Conservation (phyloP, 176 grass and related monocot genomes). For the Neostapfia colusana region DNA sequence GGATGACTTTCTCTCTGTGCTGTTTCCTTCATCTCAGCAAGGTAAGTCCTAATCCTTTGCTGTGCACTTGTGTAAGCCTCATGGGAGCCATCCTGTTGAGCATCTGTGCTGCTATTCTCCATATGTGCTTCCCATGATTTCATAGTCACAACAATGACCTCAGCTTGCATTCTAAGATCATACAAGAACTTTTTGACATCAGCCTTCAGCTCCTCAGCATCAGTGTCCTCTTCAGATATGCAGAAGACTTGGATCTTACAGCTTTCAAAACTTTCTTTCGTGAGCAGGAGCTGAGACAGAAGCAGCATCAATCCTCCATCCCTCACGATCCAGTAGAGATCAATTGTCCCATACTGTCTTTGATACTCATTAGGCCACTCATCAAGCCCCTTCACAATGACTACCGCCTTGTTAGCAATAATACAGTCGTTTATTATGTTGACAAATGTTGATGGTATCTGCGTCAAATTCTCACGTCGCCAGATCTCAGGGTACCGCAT, state of each 20-base stretch:
- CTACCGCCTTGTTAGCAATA: conserved; percentile 96
- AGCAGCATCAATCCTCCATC: conserved; percentile 97
- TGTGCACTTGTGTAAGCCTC: conserved; percentile 86
- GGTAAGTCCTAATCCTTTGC: conserved; percentile 64
- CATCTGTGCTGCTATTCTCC: conserved; percentile 40
- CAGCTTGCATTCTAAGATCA: conserved; percentile 95
- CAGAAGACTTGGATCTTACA: conserved; percentile 99
- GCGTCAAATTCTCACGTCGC: conserved; percentile 81
- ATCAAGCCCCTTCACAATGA: conserved; percentile 96
- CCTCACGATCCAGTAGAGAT: conserved; percentile 96
- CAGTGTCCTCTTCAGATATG: conserved; percentile 92
- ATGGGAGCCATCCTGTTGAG: conserved; percentile 73
- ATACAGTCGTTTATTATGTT: conserved; percentile 98
- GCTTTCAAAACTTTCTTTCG: conserved; percentile 89
- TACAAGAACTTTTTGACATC: conserved; percentile 98
- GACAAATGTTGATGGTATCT: conserved; percentile 95
- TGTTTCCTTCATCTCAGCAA: conserved; percentile 80
- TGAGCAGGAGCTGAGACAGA: conserved; percentile 92
- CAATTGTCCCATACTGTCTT: conserved; percentile 89
- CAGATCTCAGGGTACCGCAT: conserved; percentile 98
- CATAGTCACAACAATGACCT: conserved; percentile 92
- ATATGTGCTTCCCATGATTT: conserved; percentile 74
- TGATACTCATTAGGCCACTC: conserved; percentile 98
- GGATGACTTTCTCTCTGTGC: conserved; percentile 57
- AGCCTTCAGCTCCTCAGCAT: conserved; percentile 90